Base-by-base conservation (phyloP, 2,329 filamentous ascomycete species). In the Arthrinium phaeospermum region DNA sequence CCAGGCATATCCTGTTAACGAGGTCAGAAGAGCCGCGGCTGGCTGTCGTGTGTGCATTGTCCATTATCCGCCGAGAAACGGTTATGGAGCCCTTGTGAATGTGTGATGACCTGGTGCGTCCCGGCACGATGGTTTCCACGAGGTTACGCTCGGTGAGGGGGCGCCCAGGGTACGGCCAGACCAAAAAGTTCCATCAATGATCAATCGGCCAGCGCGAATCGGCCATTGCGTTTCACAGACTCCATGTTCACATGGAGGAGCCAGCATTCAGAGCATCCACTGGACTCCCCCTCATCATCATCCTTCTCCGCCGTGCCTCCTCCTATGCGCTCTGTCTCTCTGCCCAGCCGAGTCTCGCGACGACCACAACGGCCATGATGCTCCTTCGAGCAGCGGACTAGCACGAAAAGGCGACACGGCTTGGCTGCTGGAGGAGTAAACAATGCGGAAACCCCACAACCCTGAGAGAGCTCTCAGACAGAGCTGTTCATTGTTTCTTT, bases 91-190 rank as follows among this genome's bases (percentile, higher is more conserved):
- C 30, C 13, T 1, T 41, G 57, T 64, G 57, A 64, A n/a, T 41
- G 57, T 41, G 57, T 41, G 57, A 64, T 22, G 30, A 64, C 57
- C 57, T 64, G 57, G 57, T 64, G 57, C 41, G 57, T 64, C 57
- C 57, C 57, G 57, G 57, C 34, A 64, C 57, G 57, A 64, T 64
- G 57, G 57, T 64, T 64, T 64, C 57, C 57, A 64, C 34, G 57
- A 64, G 57, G 57, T 64, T 41, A n/a, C 57, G 57, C 57, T 64
- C 57, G 34, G 57, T 13, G 57, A 41, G 57, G 57, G 51, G 57
- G 34, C 34, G 30, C 6, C 30, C 53, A 37, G 53, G 30, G 30
- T n/a, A n/a, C 53, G 37, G n/a, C 53, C 10, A 37, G 53, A 22
- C 30, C 5, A 61, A 61, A 37, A 37, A 37, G 51, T 57, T 41